A percentile compares a stretch with the other conserved stretches of the same genome.
Conservation (phyloP, 2,329 filamentous ascomycete species). For the Aureobasidium sp. region DNA sequence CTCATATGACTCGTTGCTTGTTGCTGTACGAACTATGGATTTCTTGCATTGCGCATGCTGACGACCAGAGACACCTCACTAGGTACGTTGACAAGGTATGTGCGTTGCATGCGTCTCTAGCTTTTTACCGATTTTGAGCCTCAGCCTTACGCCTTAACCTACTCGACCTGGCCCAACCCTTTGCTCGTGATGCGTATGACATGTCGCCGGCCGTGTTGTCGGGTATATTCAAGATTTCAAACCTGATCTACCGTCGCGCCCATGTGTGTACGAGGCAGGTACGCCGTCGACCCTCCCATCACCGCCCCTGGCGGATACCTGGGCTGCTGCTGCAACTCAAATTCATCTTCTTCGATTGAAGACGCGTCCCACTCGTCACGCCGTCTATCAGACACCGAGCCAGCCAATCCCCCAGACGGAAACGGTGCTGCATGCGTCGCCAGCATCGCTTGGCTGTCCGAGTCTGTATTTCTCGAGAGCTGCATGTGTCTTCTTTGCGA, state of each 20-base stretch:
- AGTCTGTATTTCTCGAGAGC: not conserved
- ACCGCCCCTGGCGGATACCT: slow-evolving; percentile 3
- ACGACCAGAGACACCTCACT: not conserved
- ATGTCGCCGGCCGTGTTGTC: not conserved
- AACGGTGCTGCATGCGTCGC: slow-evolving; percentile 9
- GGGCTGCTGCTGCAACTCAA: slow-evolving; percentile 4
- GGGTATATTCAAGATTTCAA: not conserved
- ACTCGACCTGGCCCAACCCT: not conserved
- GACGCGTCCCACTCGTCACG: slow-evolving; percentile 10
- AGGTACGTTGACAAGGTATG: not conserved
- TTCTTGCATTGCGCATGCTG: not conserved
- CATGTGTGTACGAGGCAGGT: slow-evolving; percentile 9
- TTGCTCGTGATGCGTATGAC: not conserved
- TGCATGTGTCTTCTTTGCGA: not conserved
- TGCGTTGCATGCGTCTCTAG: not conserved
- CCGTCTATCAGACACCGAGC: not conserved
- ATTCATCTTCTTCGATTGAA: slow-evolving; percentile 7
- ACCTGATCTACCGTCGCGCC: not conserved
- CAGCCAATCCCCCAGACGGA: not conserved
- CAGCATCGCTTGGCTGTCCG: slow-evolving; percentile 7
- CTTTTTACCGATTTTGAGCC: not conserved
- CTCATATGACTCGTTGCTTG: not conserved
- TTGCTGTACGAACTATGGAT: not conserved
- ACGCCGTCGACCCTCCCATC: slow-evolving; percentile 7
- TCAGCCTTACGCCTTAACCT: not conserved